These are phyloP conservation scores for Amanita molliuscula DNA, from an alignment of 768 basidiomycete species.

Conservation along the genomic window DNA sequence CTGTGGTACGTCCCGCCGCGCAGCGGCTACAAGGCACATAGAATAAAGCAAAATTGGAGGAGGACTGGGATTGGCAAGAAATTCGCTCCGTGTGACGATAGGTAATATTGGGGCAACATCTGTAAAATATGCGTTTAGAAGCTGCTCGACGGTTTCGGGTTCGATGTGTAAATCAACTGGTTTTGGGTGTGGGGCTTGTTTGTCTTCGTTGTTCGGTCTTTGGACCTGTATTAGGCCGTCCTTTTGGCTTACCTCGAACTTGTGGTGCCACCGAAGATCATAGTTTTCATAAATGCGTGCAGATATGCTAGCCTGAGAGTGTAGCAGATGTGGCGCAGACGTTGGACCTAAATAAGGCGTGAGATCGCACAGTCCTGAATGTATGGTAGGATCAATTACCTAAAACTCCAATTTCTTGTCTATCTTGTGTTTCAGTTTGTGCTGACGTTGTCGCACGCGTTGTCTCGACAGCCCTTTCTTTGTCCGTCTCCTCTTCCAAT, in stretches of 20 bases:
- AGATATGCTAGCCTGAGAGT: slow-evolving; percentile 82
- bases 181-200: slow-evolving; percentile 43
- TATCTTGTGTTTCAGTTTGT: slow-evolving; percentile 32
- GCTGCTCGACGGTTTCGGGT: slow-evolving; percentile 64
- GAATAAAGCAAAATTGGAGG: slow-evolving; percentile 83
- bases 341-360: slow-evolving; percentile 66
- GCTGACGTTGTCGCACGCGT: slow-evolving; percentile 28
- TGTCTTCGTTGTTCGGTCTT: slow-evolving; percentile 49
- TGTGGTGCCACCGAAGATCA: slow-evolving; percentile 81
- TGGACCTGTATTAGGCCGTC: slow-evolving; percentile 84
- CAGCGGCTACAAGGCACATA: slow-evolving; percentile 88
- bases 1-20: slow-evolving; percentile 75
- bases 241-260: slow-evolving; percentile 77
- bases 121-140: slow-evolving; percentile 87
- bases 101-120: slow-evolving; percentile 88
- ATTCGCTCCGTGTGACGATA: slow-evolving; percentile 81
- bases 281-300: slow-evolving; percentile 80
- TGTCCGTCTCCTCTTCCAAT: slow-evolving; percentile 55
- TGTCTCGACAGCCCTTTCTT: slow-evolving; percentile 22
- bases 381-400: slow-evolving; percentile 28
- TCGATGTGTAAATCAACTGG: slow-evolving; percentile 67
- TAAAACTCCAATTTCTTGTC: slow-evolving; percentile 52
- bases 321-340: slow-evolving; percentile 74
- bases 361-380: slow-evolving; percentile 14
- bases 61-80: slow-evolving; percentile 62